Percentiles rank a stretch among this genome's conserved stretches.
These are phyloP conservation scores for Cladophialophora bantiana DNA, from an alignment of 2,329 filamentous ascomycete genomes.

Conservation along the genomic window DNA sequence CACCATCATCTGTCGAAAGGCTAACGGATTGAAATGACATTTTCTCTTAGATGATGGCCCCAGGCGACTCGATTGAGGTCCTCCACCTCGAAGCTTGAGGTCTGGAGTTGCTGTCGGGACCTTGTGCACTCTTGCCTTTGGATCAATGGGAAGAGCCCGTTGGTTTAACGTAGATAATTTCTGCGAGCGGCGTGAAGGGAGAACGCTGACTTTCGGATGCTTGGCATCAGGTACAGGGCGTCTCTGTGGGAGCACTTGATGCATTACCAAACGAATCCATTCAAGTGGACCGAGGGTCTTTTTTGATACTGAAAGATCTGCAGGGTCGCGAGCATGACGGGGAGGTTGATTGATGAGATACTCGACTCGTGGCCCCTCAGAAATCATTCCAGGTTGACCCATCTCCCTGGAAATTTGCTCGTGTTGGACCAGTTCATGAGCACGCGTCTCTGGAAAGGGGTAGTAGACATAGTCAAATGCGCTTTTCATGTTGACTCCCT, in stretches of 20 bases:
- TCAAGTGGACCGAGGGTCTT: slow-evolving; percentile 13
- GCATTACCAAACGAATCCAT: slow-evolving; percentile 10
- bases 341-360: slow-evolving; percentile 37
- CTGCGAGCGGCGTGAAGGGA: neutral
- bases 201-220: neutral
- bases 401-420: slow-evolving; percentile 36
- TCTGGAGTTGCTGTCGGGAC: neutral
- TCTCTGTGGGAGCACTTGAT: slow-evolving; percentile 13
- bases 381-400: slow-evolving; percentile 26
- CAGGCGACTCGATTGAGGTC: neutral
- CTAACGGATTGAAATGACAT: slow-evolving; percentile 9
- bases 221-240: neutral
- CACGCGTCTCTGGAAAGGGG: slow-evolving; percentile 36
- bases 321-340: slow-evolving; percentile 30
- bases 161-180: neutral
- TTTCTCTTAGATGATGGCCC: neutral
- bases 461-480: slow-evolving; percentile 37
- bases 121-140: slow-evolving; percentile 24
- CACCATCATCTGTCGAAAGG: slow-evolving; percentile 1
- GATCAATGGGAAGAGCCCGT: slow-evolving; percentile 10
- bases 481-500: slow-evolving; percentile 31
- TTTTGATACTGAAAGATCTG: slow-evolving; percentile 9
- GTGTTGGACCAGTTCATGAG: slow-evolving; percentile 34
- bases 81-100: slow-evolving; percentile 25
- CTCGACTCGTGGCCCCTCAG: slow-evolving; percentile 29